Percentiles rank a stretch among this genome's conserved stretches.
Conservation (phyloP, 441 rosid species). For the Pelargonium citronellum region DNA sequence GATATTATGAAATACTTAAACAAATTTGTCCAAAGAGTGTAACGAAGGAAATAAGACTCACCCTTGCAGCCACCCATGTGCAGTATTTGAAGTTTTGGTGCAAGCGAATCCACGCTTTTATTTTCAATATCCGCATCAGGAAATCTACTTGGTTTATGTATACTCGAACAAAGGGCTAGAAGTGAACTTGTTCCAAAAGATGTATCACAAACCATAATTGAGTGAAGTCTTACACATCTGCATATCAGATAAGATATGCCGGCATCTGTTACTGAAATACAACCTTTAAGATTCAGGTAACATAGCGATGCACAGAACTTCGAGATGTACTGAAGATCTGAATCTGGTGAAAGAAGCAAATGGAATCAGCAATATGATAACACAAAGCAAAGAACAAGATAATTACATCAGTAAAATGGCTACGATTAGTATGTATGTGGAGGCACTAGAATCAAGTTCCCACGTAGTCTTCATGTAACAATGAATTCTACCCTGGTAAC, state of each 20-base stretch:
- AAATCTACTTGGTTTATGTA: slow-evolving; percentile 27
- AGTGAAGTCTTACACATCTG: slow-evolving; percentile 43
- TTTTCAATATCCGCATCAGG: slow-evolving; percentile 23
- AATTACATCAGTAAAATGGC: neutral
- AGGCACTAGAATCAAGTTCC: neutral
- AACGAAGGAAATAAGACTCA: slow-evolving; percentile 30
- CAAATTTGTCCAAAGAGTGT: slow-evolving; percentile 13
- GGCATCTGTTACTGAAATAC: slow-evolving; percentile 55
- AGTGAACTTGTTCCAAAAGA: slow-evolving; percentile 56
- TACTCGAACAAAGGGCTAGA: slow-evolving; percentile 46
- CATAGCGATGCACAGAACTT: slow-evolving; percentile 39
- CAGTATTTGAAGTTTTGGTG: slow-evolving; percentile 51
- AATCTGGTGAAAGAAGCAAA: slow-evolving; percentile 42
- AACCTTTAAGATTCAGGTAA: slow-evolving; percentile 67
- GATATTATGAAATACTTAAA: neutral
- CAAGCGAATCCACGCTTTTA: slow-evolving; percentile 32
- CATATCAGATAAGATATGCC: slow-evolving; percentile 51
- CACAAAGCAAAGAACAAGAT: slow-evolving; percentile 3
- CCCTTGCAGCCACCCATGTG: slow-evolving; percentile 75
- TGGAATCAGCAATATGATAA: slow-evolving; percentile 14
- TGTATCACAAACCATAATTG: slow-evolving; percentile 65
- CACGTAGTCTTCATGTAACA: neutral
- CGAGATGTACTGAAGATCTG: slow-evolving; percentile 44
- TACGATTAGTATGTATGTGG: neutral
- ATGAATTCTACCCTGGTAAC: neutral